Evolutionary conservation across 257 asterid species (phyloP).

Genomic region (Penstemon davidsonii): DNA sequence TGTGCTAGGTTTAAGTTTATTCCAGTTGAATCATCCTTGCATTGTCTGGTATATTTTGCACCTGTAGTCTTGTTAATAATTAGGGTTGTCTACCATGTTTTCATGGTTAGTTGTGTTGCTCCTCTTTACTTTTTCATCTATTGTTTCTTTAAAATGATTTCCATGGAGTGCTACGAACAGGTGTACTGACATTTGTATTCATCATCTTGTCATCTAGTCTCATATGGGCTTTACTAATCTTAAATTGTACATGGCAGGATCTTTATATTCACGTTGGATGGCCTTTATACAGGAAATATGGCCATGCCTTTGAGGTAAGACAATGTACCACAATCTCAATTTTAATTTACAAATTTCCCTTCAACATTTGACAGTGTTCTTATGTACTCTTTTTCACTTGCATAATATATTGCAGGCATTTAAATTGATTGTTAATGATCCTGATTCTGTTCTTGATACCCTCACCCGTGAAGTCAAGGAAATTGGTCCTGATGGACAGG

Average conservation of each 20-base stretch:
- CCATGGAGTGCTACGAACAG: too few relatives aligned
- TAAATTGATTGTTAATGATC: conserved; percentile 81
- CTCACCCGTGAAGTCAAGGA: conserved; percentile 95
- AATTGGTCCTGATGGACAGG: conserved; percentile 84
- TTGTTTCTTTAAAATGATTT: background rate
- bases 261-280: conserved; percentile 87
- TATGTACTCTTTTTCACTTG: background rate
- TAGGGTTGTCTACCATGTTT: too few relatives aligned
- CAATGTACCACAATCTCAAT: background rate
- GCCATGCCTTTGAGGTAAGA: conserved; percentile 97
- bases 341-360: background rate
- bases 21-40: background rate
- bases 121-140: background rate
- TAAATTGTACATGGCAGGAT: conserved; percentile 53
- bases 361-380: conserved; percentile 5
- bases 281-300: conserved; percentile 92
- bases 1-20: background rate
- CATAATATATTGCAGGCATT: conserved; percentile 60
- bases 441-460: conserved; percentile 77
- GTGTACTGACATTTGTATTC: background rate
- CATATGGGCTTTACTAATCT: background rate
- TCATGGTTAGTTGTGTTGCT: background rate
- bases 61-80: too few relatives aligned
- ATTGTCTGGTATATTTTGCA: background rate
- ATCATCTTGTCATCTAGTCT: conserved; percentile 10